Evolutionary conservation across 2,329 filamentous ascomycete species (phyloP).

Genomic region (Alternaria metachromatica): DNA sequence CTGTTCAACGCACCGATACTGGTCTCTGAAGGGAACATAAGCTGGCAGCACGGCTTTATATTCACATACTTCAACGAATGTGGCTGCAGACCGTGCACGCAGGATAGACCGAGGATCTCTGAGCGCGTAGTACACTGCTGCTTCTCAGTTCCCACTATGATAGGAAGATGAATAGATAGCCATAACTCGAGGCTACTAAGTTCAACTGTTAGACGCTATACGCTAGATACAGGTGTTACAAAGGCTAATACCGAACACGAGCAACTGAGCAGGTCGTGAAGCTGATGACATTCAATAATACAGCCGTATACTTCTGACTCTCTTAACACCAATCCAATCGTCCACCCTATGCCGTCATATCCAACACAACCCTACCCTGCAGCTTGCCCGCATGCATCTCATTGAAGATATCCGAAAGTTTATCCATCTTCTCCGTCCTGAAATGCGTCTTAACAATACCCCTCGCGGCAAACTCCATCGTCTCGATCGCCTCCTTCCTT

Average conservation of each 20-base stretch:
- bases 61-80: not conserved
- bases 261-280: not conserved
- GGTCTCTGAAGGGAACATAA: not conserved
- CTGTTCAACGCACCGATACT: not conserved
- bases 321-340: not conserved
- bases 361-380: conserved; percentile 57
- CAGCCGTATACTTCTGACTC: not conserved
- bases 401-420: conserved; percentile 54
- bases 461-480: conserved; percentile 53
- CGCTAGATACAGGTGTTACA: not conserved
- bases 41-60: not conserved
- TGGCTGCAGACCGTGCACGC: not conserved
- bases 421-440: conserved; percentile 55
- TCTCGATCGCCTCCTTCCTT: conserved; percentile 58
- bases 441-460: conserved; percentile 57
- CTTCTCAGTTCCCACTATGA: not conserved
- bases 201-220: not conserved
- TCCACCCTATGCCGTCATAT: conserved; percentile 37
- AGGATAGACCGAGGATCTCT: not conserved
- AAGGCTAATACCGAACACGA: not conserved
- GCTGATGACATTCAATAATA: not conserved
- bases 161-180: too few relatives aligned
- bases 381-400: conserved; percentile 56
- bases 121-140: not conserved
- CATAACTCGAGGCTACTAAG: not conserved